Percentiles rank a stretch among this genome's conserved stretches.
Conservation (phyloP, 2,329 filamentous ascomycete species). For the Esteya vermicola region DNA sequence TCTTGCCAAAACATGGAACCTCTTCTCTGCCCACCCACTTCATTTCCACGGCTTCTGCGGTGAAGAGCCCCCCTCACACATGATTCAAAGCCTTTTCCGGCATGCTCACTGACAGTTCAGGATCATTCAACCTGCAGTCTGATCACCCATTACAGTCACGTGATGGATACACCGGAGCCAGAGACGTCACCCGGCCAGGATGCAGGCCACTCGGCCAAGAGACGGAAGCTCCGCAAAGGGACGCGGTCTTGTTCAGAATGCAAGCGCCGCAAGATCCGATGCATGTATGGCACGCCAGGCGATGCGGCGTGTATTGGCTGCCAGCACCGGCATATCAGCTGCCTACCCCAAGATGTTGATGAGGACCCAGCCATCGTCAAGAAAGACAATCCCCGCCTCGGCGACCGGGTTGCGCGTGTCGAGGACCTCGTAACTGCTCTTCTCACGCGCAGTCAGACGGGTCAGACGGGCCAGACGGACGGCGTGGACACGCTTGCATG, state of each 20-base stretch:
- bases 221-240: constrained; percentile 9
- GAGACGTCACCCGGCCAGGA: background rate
- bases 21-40: too few species aligned
- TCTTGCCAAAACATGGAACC: too few species aligned
- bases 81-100: too few species aligned
- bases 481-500: background rate
- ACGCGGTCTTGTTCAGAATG: constrained; percentile 44
- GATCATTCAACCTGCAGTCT: too few species aligned
- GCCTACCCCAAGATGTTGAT: constrained; percentile 31
- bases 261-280: constrained; percentile 37
- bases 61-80: too few species aligned
- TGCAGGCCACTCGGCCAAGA: background rate
- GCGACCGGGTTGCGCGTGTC: constrained; percentile 6
- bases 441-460: background rate
- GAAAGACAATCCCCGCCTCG: constrained; percentile 15
- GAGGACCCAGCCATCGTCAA: constrained; percentile 12
- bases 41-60: too few species aligned
- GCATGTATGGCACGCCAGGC: constrained; percentile 22
- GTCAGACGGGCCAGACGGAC: background rate
- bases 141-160: too few species aligned
- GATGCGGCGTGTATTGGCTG: constrained; percentile 30
- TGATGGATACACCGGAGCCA: too few species aligned
- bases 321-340: constrained; percentile 23
- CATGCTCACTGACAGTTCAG: too few species aligned
- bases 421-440: background rate